phyloP scores from a whole-genome alignment of 1,284 basidiomycete species.

The Malassezia slooffiae region DNA sequence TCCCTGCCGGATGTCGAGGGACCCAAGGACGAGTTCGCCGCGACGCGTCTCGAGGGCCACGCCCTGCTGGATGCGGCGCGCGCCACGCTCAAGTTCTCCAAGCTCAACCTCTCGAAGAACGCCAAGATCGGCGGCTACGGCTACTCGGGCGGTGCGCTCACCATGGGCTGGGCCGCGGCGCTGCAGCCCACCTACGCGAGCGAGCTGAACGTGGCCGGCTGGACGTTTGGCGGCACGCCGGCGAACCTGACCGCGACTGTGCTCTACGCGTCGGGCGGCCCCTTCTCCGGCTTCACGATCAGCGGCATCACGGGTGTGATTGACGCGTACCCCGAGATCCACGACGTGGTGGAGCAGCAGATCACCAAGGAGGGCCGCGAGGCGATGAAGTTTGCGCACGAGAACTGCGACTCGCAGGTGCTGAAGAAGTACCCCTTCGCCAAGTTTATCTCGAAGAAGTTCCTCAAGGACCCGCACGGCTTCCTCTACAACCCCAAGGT shows the following conservation, averaged over 20 bases:
- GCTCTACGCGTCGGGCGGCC: not conserved
- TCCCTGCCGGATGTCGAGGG: constrained; percentile 31
- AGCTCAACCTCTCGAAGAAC: constrained; percentile 6
- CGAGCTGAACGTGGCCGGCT: constrained; percentile 24
- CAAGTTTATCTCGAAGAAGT: not conserved
- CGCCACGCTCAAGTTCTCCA: constrained; percentile 13
- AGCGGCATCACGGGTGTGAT: constrained; percentile 24
- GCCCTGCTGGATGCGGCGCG: constrained; percentile 24
- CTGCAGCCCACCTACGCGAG: constrained; percentile 22
- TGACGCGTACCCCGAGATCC: constrained; percentile 7
- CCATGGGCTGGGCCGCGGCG: constrained; percentile 29
- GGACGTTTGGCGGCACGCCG: constrained; percentile 26
- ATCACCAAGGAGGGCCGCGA: not conserved
- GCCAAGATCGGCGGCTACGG: constrained; percentile 18
- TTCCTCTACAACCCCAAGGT: not conserved
- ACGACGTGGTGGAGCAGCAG: not conserved
- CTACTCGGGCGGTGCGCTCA: constrained; percentile 32
- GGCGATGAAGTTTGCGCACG: not conserved
- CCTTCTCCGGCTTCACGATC: constrained; percentile 26
- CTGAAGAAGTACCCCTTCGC: not conserved
- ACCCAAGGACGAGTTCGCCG: constrained; percentile 18
- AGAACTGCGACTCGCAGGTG: not conserved
- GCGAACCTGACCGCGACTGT: constrained; percentile 17
- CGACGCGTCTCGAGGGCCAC: constrained; percentile 23
- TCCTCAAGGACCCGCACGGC: not conserved